Evolutionary conservation across 2,329 filamentous ascomycete species (phyloP).

Genomic region (Bipolaris sorokiniana): DNA sequence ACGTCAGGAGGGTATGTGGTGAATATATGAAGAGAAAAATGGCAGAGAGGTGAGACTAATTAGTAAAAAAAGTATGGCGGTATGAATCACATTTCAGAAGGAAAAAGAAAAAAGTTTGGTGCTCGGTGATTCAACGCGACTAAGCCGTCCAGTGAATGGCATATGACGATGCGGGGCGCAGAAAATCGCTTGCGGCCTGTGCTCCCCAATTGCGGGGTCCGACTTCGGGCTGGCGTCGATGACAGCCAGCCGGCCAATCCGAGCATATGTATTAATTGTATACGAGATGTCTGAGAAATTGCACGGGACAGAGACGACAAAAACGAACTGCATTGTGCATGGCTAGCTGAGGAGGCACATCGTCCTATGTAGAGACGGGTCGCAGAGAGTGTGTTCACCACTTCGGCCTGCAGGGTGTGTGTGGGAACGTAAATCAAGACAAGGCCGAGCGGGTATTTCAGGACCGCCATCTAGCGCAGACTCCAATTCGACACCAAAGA

Average conservation of each 20-base stretch:
- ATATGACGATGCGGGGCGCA: slow-evolving; percentile 27
- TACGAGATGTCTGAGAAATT: not conserved
- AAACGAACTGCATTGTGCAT: slow-evolving; percentile 5
- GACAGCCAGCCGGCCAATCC: slow-evolving; percentile 3
- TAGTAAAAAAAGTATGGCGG: slow-evolving; percentile 4
- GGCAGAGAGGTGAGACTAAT: slow-evolving; percentile 5
- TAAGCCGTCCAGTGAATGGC: slow-evolving; percentile 11
- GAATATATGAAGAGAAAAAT: not conserved
- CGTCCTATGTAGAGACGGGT: not conserved
- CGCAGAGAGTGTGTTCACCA: not conserved
- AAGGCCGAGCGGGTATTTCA: slow-evolving; percentile 15
- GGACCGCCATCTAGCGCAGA: slow-evolving; percentile 9
- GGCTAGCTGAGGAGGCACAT: not conserved
- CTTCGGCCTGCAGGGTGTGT: slow-evolving; percentile 3
- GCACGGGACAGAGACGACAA: not conserved
- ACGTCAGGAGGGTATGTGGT: not conserved
- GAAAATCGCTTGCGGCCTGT: slow-evolving; percentile 18
- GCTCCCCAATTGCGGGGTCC: slow-evolving; percentile 17
- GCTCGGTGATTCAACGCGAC: slow-evolving; percentile 19
- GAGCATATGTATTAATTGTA: not conserved
- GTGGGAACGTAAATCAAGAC: not conserved
- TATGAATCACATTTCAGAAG: slow-evolving; percentile 22
- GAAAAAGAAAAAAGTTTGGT: slow-evolving; percentile 23
- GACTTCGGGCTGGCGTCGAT: slow-evolving; percentile 17
- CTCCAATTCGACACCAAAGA: slow-evolving; percentile 5